Evolutionary conservation across 352 stramenopile species (phyloP), one percentile per base, ranked within the genome.

Genomic region (Thraustotheca clavata): DNA sequence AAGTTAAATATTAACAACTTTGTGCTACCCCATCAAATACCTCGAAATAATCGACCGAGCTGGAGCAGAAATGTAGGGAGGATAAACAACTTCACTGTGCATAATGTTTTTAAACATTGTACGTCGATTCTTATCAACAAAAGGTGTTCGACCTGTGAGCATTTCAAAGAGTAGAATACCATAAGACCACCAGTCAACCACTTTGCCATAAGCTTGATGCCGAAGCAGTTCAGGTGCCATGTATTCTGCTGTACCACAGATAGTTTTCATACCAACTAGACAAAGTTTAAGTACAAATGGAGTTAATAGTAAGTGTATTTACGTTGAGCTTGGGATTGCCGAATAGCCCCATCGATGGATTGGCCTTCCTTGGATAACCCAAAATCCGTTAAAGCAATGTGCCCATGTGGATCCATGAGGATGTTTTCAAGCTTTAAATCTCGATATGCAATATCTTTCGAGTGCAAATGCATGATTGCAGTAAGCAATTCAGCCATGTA

Each of bases 21-120:
- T n/a, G n/a, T n/a, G n/a, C n/a, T n/a, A n/a, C n/a, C n/a, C n/a
- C n/a, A n/a, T n/a, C 7, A 33, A 11, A 12, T 49, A 68, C 60
- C 90, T 91, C 5, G 81, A 87, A 68, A 94, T 94, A 18, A 92
- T 52, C 34, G 80, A 89, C 8, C 82, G 76, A 1, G 82, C 83
- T 2, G 76, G 67, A 0, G 83, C 75, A 0, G 82, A 90, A 67
- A 94, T 92, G 73, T 94, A 86, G 41, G 86, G 86, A 4, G 86
- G 86, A 36, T 94, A 94, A 55, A 92, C 91, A 27, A 93, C 83
- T 38, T 94, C 86, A 0, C 80, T 83, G 59, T 90, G 79, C 83
- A 93, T 93, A 60, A 94, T 94, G 68, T 94, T 94, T 67, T 94
- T 94, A 70, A 94, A 94, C 86, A 94, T 94, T 57, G 91, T 83